A percentile compares a stretch with the other conserved stretches of the same genome.
phyloP scores from a whole-genome alignment of 2,329 filamentous ascomycete species.

The Aspergillus floridensis region DNA sequence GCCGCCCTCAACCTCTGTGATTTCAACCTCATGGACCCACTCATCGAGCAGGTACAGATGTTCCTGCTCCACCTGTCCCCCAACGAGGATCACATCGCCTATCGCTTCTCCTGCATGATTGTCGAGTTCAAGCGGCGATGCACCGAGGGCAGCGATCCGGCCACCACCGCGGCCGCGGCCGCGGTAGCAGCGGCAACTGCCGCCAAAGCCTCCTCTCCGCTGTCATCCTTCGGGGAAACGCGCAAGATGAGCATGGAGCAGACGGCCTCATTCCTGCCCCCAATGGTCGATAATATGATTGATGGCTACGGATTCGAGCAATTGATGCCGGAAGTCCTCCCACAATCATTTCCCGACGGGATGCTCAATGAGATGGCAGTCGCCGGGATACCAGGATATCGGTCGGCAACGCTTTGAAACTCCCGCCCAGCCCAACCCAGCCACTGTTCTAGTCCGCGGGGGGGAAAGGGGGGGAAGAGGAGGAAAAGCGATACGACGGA shows the following conservation, averaged over 20 bases:
- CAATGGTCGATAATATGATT: slow-evolving; percentile 24
- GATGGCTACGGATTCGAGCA: slow-evolving; percentile 28
- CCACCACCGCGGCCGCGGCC: background rate
- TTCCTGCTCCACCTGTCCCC: slow-evolving; percentile 34
- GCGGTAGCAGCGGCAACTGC: background rate
- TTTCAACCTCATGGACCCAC: slow-evolving; percentile 31
- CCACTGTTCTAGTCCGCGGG: background rate
- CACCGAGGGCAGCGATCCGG: slow-evolving; percentile 21
- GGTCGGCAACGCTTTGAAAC: slow-evolving; percentile 6
- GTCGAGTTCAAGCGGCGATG: slow-evolving; percentile 32
- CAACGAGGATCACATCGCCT: slow-evolving; percentile 33
- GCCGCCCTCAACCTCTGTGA: slow-evolving; percentile 37
- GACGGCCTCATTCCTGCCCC: slow-evolving; percentile 20
- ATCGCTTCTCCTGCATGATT: slow-evolving; percentile 33
- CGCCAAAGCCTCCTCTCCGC: slow-evolving; percentile 14
- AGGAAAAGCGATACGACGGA: background rate
- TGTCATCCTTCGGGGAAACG: slow-evolving; percentile 16
- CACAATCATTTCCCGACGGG: slow-evolving; percentile 12
- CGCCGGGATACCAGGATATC: slow-evolving; percentile 7
- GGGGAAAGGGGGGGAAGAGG: background rate
- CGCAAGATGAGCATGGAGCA: slow-evolving; percentile 25
- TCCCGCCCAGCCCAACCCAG: background rate
- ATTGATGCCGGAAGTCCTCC: slow-evolving; percentile 21
- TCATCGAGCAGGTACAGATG: slow-evolving; percentile 33
- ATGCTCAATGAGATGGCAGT: slow-evolving; percentile 13